Evolutionary conservation across 495 filamentous ascomycete species (phyloP).

Genomic region (Collariella sp.): DNA sequence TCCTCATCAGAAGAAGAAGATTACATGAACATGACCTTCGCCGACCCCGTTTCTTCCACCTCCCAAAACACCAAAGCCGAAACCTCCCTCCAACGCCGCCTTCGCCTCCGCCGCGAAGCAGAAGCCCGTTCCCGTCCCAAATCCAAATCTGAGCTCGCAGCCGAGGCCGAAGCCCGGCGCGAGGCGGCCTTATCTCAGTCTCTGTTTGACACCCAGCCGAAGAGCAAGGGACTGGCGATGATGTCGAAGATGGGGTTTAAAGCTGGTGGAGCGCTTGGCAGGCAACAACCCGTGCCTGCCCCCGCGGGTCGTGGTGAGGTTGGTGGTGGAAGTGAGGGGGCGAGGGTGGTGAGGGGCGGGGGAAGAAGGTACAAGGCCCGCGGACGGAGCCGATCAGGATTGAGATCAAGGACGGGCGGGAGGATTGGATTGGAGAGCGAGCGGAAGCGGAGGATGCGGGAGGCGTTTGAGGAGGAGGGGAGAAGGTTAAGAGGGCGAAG

Average conservation of each 20-base stretch:
- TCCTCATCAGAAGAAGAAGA: slow-evolving; percentile 53
- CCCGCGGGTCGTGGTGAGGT: no score
- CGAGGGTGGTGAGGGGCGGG: no score
- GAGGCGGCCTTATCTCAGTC: slow-evolving; percentile 66
- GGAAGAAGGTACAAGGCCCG: slow-evolving; percentile 6
- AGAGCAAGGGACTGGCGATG: slow-evolving; percentile 83
- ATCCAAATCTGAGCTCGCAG: slow-evolving; percentile 75
- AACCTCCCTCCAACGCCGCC: slow-evolving; percentile 49
- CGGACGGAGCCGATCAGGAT: slow-evolving; percentile 58
- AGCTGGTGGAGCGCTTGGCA: slow-evolving; percentile 60
- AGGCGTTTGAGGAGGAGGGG: slow-evolving; percentile 48
- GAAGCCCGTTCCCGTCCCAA: slow-evolving; percentile 53
- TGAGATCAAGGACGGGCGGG: slow-evolving; percentile 64
- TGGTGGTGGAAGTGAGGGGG: neutral
- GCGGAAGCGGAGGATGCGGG: slow-evolving; percentile 70
- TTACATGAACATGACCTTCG: slow-evolving; percentile 60
- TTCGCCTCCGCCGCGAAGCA: slow-evolving; percentile 48
- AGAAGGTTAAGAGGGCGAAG: slow-evolving; percentile 50
- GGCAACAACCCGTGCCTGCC: neutral
- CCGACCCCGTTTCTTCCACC: slow-evolving; percentile 14
- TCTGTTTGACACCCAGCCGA: slow-evolving; percentile 38
- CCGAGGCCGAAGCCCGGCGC: slow-evolving; percentile 57
- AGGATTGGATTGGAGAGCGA: slow-evolving; percentile 76
- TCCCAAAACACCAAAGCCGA: slow-evolving; percentile 29
- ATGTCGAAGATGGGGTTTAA: slow-evolving; percentile 96